Base-by-base conservation (phyloP, 805 yeast species). In the Clavispora santaluciae region DNA sequence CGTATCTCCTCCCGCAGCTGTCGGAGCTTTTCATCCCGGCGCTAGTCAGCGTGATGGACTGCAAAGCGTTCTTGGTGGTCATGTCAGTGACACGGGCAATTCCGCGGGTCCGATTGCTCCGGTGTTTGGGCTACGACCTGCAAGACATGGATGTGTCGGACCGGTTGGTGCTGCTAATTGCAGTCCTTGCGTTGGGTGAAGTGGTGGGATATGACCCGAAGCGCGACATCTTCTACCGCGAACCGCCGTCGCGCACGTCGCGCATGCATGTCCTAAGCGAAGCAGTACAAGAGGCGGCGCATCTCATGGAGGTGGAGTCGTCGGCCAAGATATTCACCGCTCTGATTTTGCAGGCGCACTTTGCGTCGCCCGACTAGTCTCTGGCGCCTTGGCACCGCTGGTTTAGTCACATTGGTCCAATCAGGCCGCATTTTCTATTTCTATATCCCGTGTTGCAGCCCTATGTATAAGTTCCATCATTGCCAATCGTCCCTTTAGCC, bases 21-120 rank as follows among this genome's bases (percentile, higher is more conserved):
- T 21, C 17, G n/a, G 25, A 33, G 4, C 12, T n/a, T n/a, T 33
- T 33, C 25, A 40, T 58, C 34, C 49, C 48, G 4, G 59, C 57
- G 39, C 38, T 63, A 13, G 33, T 35, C 10, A 45, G 47, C n/a
- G 53, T 60, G 6, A 55, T 65, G n/a, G 66, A 64, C 41, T 49
- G 55, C 39, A 64, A 66, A 44, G 51, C 50, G 21, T 60, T 63
- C 34, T 47, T 65, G 16, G 45, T 63, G 35, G 45, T 65, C 6
- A 48, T 67, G 26, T 51, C 65, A 3, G 43, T 55, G 17, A 50
- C 59, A 1, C 53, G 54, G 33, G 46, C 51, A 21, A 57, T 62
- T 10, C 45, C 64, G 0, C 38, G 59, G 9, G 22, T 13, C 5
- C 57, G 57, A 40, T 21, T 66, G 36, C 37, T 62, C 6, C 38